Evolutionary conservation across 225 moss, liverwort and hornwort genomes (phyloP).

Genomic region (Asterella californica): DNA sequence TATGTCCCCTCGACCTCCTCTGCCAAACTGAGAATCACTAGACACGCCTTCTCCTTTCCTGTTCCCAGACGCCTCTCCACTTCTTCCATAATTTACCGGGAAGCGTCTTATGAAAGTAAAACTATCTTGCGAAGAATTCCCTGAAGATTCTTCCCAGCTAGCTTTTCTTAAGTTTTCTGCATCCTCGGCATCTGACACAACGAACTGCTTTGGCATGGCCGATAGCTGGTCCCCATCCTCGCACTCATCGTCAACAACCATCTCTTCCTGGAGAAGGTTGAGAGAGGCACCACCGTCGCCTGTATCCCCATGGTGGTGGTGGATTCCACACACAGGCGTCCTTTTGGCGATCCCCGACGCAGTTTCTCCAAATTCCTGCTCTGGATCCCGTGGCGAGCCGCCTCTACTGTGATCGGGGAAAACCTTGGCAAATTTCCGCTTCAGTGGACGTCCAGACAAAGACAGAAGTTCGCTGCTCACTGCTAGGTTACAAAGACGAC

Average conservation of each 20-base stretch:
- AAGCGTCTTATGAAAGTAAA: slow-evolving; percentile 24
- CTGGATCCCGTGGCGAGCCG: background rate
- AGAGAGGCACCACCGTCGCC: slow-evolving; percentile 1
- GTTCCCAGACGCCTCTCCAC: background rate
- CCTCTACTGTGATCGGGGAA: slow-evolving; percentile 3
- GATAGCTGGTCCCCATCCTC: background rate
- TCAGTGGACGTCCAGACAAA: slow-evolving; percentile 14
- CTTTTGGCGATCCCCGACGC: background rate
- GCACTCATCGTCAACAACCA: slow-evolving; percentile 12
- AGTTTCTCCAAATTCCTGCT: background rate
- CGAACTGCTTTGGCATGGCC: background rate
- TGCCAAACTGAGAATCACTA: slow-evolving; percentile 7
- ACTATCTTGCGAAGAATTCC: slow-evolving; percentile 32
- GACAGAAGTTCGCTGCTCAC: slow-evolving; percentile 3
- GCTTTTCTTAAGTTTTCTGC: background rate
- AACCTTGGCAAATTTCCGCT: slow-evolving; percentile 29
- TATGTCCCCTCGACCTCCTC: slow-evolving; percentile 5
- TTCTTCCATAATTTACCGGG: background rate
- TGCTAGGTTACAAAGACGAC: background rate
- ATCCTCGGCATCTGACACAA: slow-evolving; percentile 16
- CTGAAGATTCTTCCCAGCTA: slow-evolving; percentile 8
- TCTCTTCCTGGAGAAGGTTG: slow-evolving; percentile 13
- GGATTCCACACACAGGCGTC: background rate
- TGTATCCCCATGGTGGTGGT: background rate
- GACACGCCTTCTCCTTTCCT: slow-evolving; percentile 20